Conservation (phyloP, 352 stramenopile genomes). For the Phytophthora syringae region DNA sequence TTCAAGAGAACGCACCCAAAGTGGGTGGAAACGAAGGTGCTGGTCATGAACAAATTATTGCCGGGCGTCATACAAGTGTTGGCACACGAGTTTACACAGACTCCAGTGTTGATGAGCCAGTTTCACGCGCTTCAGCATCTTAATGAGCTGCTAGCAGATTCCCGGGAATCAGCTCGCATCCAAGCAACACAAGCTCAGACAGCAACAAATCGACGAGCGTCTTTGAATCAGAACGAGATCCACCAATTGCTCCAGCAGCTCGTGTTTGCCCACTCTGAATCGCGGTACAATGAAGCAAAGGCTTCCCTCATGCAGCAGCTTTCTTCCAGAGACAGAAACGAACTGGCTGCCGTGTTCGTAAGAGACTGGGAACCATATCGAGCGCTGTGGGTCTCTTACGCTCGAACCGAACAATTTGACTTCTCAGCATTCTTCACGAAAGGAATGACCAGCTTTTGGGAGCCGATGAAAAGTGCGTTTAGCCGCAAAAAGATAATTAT, state of each 20-base stretch:
- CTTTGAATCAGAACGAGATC: constrained; percentile 49
- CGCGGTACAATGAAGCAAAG: constrained; percentile 62
- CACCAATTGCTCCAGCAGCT: constrained; percentile 63
- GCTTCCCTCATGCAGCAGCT: constrained; percentile 47
- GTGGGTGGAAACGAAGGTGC: constrained; percentile 66
- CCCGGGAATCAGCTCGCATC: constrained; percentile 1
- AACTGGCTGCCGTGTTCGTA: constrained; percentile 56
- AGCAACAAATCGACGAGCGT: background rate
- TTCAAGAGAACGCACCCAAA: constrained; percentile 78
- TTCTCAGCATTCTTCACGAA: constrained; percentile 74
- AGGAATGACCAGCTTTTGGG: constrained; percentile 69
- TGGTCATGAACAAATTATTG: constrained; percentile 69
- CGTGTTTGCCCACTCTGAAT: constrained; percentile 62
- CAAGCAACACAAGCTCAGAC: constrained; percentile 14
- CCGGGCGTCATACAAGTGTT: constrained; percentile 64
- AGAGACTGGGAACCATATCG: constrained; percentile 68
- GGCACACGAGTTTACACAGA: constrained; percentile 60
- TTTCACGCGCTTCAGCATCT: constrained; percentile 79
- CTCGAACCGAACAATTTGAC: constrained; percentile 61
- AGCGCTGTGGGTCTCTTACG: constrained; percentile 69
- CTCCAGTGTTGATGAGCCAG: constrained; percentile 66
- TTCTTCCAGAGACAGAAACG: constrained; percentile 40
- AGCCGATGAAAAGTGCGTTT: constrained; percentile 65
- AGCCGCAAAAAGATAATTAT: constrained; percentile 33
- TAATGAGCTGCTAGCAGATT: constrained; percentile 41